Base-by-base conservation (phyloP, 2,329 filamentous ascomycete species). In the Coniochaeta prunicola region DNA sequence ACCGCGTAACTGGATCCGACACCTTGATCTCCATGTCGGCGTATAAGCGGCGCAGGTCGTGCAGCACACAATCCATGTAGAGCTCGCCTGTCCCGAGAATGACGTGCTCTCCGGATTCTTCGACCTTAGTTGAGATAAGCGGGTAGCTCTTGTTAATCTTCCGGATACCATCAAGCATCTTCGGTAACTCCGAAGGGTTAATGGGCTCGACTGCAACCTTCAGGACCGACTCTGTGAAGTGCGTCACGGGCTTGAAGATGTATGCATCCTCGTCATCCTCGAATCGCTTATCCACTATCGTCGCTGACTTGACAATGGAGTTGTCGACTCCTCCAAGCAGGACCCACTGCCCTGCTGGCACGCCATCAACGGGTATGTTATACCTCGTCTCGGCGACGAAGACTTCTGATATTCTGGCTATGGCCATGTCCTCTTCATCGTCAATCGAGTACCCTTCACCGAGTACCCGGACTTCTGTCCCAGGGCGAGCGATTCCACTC, bases 21-120 rank as follows among this genome's bases (percentile, higher is more conserved):
- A 99, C 91, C 76, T 97, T 97, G 76, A 99, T 90, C 72, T 99
- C 94, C 94, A 99, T 99, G 68, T 97, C 93, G 15, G 94, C 92
- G 70, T 97, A 99, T n/a, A 97, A 75, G 42, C 87, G 85, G 58
- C 94, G 89, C 53, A 99, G 81, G 70, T 99, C 94, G 72, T 99
- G 94, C 53, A 99, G 81, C 3, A 99, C 93, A 68, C 94, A 99
- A 72, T 99, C 94, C 92, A 99, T 97, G 77, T 99, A 99, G n/a
- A 99, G 80, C 73, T 99, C 94, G 61, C 94, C 94, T 0, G 94
- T 99, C 26, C 94, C 94, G 4, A 99, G 83, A 53, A 99, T 82
- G 64, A 99, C 88, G 70, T 99, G 94, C 74, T 99, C 94, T 56
- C 94, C 94, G 1, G 92, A 97, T 74, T 99, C 94, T 72, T 99